Evolutionary conservation across 2,329 filamentous ascomycete species (phyloP), one percentile per base, ranked within the genome.

Genomic region (Paracorniculantispora psalliotae): DNA sequence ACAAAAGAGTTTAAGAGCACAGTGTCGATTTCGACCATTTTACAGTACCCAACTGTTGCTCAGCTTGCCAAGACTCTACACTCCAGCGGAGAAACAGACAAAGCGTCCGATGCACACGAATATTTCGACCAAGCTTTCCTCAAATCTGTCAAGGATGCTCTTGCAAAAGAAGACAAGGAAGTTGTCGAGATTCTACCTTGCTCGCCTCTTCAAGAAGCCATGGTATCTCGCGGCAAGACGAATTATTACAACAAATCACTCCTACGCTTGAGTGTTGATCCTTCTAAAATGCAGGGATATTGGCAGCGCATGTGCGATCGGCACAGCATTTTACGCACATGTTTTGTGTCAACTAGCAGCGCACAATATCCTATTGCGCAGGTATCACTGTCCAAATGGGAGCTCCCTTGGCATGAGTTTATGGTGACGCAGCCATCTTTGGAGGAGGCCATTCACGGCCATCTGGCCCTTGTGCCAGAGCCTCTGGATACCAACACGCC

Each of bases 171-270:
- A 2, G 69, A 70, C 0, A 68, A 71, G 4, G 47, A 64, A 0
- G 75, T 89, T 2, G 72, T 81, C 30, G 77, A 75, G 1, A 78
- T 96, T 9, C 73, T 92, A 5, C 92, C 92, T 1, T 96, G 92
- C 68, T 96, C 91, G 1, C 89, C 92, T 1, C 75, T 97, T 0
- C 92, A 97, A 70, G 89, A 96, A 74, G 89, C 88, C 1, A 96
- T 96, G 91, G 77, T 96, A 0, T 82, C 84, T 9, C 66, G 76
- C 62, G 72, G 72, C 1, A 70, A 75, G 12, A 72, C 73, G 1
- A 78, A 85, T 2, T 96, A 96, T 68, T 85, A 82, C 66, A 96
- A 96, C 68, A 83, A 82, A 50, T 84, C 90, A 59, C 71, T 87
- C 0, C 82, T 96, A 62, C 77, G 80, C 6, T 68, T 96, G 7